phyloP scores from a whole-genome alignment of 2,329 filamentous ascomycete genomes.

The Cytospora piceicola region DNA sequence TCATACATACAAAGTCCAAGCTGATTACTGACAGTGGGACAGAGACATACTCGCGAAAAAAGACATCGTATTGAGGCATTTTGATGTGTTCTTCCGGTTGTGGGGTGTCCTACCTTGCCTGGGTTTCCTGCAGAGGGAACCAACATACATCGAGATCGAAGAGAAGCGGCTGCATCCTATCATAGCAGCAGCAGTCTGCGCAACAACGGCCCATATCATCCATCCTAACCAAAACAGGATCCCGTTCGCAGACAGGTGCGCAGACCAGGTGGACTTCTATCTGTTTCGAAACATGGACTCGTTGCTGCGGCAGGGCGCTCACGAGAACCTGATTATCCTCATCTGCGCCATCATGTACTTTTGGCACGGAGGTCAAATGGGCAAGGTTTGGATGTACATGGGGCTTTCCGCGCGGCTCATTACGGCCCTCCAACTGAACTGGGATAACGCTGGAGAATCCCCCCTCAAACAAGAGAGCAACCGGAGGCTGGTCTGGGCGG shows the following conservation, averaged over 20 bases:
- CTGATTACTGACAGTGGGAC: conserved; percentile 6
- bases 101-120: conserved; percentile 46
- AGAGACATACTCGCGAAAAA: conserved; percentile 41
- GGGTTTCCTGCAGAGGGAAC: conserved; percentile 44
- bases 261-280: conserved; percentile 45
- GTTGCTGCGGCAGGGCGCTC: conserved; percentile 39
- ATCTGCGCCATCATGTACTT: conserved; percentile 45
- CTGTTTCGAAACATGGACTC: conserved; percentile 47
- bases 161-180: conserved; percentile 42
- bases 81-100: conserved; percentile 46
- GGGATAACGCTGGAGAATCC: conserved; percentile 40
- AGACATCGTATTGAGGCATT: conserved; percentile 43
- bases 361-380: conserved; percentile 42
- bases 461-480: conserved; percentile 44
- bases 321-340: conserved; percentile 37
- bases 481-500: conserved; percentile 45
- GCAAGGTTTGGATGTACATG: conserved; percentile 47
- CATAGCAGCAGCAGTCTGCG: conserved; percentile 45
- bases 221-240: conserved; percentile 40
- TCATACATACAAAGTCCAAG: neutral
- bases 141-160: conserved; percentile 43
- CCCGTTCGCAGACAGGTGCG: conserved; percentile 45
- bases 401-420: conserved; percentile 44
- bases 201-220: conserved; percentile 44
- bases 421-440: conserved; percentile 46